Evolutionary conservation across 192 early-diverging fungal genomes (phyloP).

Genomic region (Kickxella alabastrina): DNA sequence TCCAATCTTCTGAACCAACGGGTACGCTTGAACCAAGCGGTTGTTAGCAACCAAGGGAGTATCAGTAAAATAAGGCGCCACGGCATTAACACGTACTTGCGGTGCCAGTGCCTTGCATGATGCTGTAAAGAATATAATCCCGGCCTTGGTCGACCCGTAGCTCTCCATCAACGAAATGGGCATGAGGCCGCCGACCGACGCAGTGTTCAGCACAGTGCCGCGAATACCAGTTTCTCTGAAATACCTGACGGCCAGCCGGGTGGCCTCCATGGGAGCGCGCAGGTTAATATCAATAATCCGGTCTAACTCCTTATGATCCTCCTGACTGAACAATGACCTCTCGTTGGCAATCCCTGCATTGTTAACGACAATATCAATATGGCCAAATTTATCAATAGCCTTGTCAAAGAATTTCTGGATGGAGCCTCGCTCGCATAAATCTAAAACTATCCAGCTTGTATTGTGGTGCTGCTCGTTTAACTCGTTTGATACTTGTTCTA

Average conservation of each 20-base stretch:
- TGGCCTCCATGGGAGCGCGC: slow-evolving; percentile 71
- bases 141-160: slow-evolving; percentile 75
- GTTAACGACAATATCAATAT: slow-evolving; percentile 58
- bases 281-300: slow-evolving; percentile 66
- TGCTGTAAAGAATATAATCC: slow-evolving; percentile 61
- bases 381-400: slow-evolving; percentile 53
- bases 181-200: slow-evolving; percentile 65
- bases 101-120: slow-evolving; percentile 44
- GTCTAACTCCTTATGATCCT: slow-evolving; percentile 52
- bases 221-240: slow-evolving; percentile 46
- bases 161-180: slow-evolving; percentile 59
- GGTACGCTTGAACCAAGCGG: slow-evolving; percentile 22
- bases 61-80: slow-evolving; percentile 59
- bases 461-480: background rate
- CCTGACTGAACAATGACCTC: slow-evolving; percentile 48
- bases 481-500: slow-evolving; percentile 18
- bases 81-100: slow-evolving; percentile 59
- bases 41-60: slow-evolving; percentile 53
- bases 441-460: slow-evolving; percentile 34
- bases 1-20: slow-evolving; percentile 27
- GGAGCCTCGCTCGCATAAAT: slow-evolving; percentile 42
- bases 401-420: slow-evolving; percentile 40
- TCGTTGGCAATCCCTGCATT: slow-evolving; percentile 62
- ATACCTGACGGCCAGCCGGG: slow-evolving; percentile 63
- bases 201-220: slow-evolving; percentile 70